phyloP scores from a whole-genome alignment of 148 eudicot genomes.

The Diospyros kaki region DNA sequence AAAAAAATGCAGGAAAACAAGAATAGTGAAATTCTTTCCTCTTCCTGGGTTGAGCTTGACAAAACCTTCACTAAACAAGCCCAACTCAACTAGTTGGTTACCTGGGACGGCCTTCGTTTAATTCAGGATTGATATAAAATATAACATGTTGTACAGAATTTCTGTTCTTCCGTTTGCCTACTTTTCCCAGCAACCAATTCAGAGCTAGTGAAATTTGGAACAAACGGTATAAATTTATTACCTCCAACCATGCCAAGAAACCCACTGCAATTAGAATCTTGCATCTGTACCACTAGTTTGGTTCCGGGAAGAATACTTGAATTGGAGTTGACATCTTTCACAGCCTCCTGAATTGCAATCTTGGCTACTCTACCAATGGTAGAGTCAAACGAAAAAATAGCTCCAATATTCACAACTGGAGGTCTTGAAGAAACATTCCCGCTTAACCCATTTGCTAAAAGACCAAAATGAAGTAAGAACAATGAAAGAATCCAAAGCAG shows the following conservation, averaged over 20 bases:
- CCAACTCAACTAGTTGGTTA: neutral
- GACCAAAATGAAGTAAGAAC: slow-evolving; percentile 28
- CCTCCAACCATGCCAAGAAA: slow-evolving; percentile 92
- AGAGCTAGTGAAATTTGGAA: neutral
- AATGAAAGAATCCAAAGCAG: slow-evolving; percentile 28
- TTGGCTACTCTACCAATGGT: slow-evolving; percentile 82
- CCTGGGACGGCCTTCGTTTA: neutral
- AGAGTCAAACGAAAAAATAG: slow-evolving; percentile 76
- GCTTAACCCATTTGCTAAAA: slow-evolving; percentile 35
- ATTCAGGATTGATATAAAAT: neutral
- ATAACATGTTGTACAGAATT: neutral
- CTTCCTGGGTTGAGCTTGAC: neutral
- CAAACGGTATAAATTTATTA: slow-evolving; percentile 17
- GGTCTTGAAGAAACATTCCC: slow-evolving; percentile 56
- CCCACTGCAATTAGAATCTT: slow-evolving; percentile 70
- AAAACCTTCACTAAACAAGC: neutral
- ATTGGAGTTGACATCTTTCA: slow-evolving; percentile 76
- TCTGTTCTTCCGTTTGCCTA: neutral
- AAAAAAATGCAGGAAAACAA: neutral
- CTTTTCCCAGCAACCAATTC: neutral
- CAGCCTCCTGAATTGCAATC: slow-evolving; percentile 84
- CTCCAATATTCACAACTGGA: slow-evolving; percentile 71
- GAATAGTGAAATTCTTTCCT: neutral
- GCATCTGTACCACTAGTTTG: slow-evolving; percentile 45
- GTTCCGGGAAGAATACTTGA: slow-evolving; percentile 53